These are phyloP conservation scores for Parafenestella ontariensis DNA, from an alignment of 2,329 filamentous ascomycete species.

Conservation along the genomic window DNA sequence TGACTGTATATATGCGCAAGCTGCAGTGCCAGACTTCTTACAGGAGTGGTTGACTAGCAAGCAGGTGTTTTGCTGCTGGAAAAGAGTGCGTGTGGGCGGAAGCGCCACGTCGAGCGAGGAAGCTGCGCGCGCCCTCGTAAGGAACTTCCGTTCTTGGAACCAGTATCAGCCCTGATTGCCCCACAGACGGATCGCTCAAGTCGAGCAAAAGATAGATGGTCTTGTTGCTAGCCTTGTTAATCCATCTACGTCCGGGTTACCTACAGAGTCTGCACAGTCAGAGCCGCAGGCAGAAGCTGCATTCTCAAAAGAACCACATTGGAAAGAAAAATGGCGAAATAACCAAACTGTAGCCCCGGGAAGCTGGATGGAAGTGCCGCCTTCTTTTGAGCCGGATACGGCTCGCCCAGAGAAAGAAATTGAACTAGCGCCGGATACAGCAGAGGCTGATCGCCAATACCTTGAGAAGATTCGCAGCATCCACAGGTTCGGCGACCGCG, in stretches of 20 bases:
- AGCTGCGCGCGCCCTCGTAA: slow-evolving; percentile 43
- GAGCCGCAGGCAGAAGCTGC: not conserved
- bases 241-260: slow-evolving; percentile 3
- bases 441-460: slow-evolving; percentile 30
- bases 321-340: slow-evolving; percentile 1
- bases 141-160: slow-evolving; percentile 2
- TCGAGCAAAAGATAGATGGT: slow-evolving; percentile 46
- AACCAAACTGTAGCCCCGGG: slow-evolving; percentile 24
- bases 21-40: no score
- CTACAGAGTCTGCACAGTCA: not conserved
- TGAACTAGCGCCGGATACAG: slow-evolving; percentile 11
- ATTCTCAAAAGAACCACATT: not conserved
- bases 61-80: slow-evolving; percentile 34
- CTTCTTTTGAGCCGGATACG: slow-evolving; percentile 26
- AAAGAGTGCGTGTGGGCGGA: slow-evolving; percentile 45
- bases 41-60: slow-evolving; percentile 6
- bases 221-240: slow-evolving; percentile 41
- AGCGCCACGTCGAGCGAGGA: slow-evolving; percentile 32
- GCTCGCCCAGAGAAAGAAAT: slow-evolving; percentile 6
- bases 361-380: slow-evolving; percentile 37
- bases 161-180: not conserved
- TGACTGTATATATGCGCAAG: no score
- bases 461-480: slow-evolving; percentile 35
- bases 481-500: slow-evolving; percentile 30
- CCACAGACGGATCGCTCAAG: slow-evolving; percentile 43